Evolutionary conservation across 768 basidiomycete species (phyloP).

Genomic region (Strobilomyces confusus): DNA sequence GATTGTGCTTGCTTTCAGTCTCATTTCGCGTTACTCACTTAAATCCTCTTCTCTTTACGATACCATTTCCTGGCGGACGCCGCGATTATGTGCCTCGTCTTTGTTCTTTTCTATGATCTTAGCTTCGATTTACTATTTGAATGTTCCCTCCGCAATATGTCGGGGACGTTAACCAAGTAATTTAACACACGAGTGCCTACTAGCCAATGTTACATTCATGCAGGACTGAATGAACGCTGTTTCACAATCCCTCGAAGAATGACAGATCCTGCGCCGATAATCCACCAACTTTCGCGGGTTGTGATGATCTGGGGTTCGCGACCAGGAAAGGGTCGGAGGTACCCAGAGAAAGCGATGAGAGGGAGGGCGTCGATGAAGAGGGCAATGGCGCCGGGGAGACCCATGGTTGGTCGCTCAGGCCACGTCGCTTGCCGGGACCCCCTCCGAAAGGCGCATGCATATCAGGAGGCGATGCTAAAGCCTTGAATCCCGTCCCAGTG

Average conservation of each 20-base stretch:
- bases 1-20: not conserved
- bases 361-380: constrained; percentile 15
- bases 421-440: constrained; percentile 1
- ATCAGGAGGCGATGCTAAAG: not conserved
- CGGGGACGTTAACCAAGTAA: not conserved
- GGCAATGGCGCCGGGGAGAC: constrained; percentile 16
- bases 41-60: not conserved
- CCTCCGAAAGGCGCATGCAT: constrained; percentile 3
- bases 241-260: constrained; percentile 76
- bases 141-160: not conserved
- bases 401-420: constrained; percentile 8
- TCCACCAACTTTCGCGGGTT: constrained; percentile 40
- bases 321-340: constrained; percentile 7
- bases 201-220: not conserved
- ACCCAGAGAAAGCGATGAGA: constrained; percentile 14
- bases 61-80: constrained; percentile 2
- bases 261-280: constrained; percentile 81
- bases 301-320: constrained; percentile 6
- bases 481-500: not conserved
- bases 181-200: not conserved
- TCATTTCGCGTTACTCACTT: not conserved
- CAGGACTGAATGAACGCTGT: not conserved
- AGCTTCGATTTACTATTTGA: not conserved
- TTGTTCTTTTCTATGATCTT: not conserved
- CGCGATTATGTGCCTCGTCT: not conserved